Evolutionary conservation across 352 stramenopile species (phyloP).

Genomic region (Phytopythium montanum): DNA sequence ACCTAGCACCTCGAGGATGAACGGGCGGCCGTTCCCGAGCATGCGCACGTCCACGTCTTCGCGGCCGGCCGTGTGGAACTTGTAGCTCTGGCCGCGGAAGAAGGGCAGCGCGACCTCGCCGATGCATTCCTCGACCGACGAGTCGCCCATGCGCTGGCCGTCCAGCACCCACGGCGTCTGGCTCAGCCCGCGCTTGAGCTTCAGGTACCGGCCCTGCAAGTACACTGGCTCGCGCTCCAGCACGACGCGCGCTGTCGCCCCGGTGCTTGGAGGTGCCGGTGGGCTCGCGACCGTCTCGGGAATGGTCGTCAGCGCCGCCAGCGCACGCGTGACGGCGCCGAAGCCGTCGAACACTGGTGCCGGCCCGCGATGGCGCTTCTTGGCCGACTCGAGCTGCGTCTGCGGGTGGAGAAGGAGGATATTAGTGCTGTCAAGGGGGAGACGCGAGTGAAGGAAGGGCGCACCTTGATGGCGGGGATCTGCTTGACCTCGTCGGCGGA

Average conservation of each 20-base stretch:
- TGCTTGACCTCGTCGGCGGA: slow-evolving; percentile 72
- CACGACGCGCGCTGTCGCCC: slow-evolving; percentile 28
- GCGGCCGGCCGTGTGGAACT: slow-evolving; percentile 95
- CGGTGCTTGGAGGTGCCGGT: slow-evolving; percentile 32
- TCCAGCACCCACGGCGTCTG: slow-evolving; percentile 92
- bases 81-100: slow-evolving; percentile 75
- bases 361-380: slow-evolving; percentile 65
- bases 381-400: slow-evolving; percentile 54
- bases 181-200: slow-evolving; percentile 86
- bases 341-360: slow-evolving; percentile 71
- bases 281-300: slow-evolving; percentile 57
- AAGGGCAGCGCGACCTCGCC: slow-evolving; percentile 62
- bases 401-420: slow-evolving; percentile 9
- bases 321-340: slow-evolving; percentile 65
- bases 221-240: slow-evolving; percentile 85
- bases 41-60: slow-evolving; percentile 98
- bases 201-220: slow-evolving; percentile 88
- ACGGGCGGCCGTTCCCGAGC: slow-evolving; percentile 92
- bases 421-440: neutral
- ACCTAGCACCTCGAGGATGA: slow-evolving; percentile 84
- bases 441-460: neutral
- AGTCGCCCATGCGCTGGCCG: slow-evolving; percentile 78
- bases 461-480: slow-evolving; percentile 71
- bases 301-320: slow-evolving; percentile 40
- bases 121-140: slow-evolving; percentile 89